phyloP scores from a whole-genome alignment of 768 basidiomycete genomes.

The Nidularia pulvinata region DNA sequence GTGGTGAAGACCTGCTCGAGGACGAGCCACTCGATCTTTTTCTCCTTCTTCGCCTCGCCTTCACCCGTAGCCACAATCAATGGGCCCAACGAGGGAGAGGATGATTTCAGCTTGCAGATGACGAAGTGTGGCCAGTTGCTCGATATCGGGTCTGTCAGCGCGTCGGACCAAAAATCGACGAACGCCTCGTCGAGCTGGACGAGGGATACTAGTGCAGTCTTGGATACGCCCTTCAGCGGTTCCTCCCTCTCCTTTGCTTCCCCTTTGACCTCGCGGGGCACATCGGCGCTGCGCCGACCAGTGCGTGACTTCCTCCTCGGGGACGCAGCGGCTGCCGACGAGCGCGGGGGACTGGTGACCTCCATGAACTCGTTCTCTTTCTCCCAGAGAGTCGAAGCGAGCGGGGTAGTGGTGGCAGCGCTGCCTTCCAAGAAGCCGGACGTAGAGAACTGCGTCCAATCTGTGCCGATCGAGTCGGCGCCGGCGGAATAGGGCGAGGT shows the following conservation, averaged over 20 bases:
- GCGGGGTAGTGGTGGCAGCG: slow-evolving; percentile 18
- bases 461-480: slow-evolving; percentile 29
- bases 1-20: slow-evolving; percentile 60
- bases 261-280: not conserved
- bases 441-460: slow-evolving; percentile 72
- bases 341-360: not conserved
- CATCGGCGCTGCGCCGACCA: not conserved
- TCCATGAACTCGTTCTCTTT: slow-evolving; percentile 45
- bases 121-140: slow-evolving; percentile 69
- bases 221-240: slow-evolving; percentile 21
- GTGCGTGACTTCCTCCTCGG: not conserved
- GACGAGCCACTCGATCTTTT: slow-evolving; percentile 61
- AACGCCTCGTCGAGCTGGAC: slow-evolving; percentile 81
- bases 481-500: slow-evolving; percentile 1
- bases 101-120: slow-evolving; percentile 62
- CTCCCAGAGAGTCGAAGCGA: slow-evolving; percentile 59
- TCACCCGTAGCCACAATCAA: too few relatives aligned
- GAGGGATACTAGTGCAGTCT: slow-evolving; percentile 39
- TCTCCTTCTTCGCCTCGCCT: slow-evolving; percentile 22
- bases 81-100: slow-evolving; percentile 6
- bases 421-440: slow-evolving; percentile 56
- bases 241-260: not conserved
- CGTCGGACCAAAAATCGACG: slow-evolving; percentile 81
- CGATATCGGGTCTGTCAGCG: slow-evolving; percentile 67
- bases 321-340: not conserved